Evolutionary conservation across 257 asterid species (phyloP).

Genomic region (Solanum sitiens): DNA sequence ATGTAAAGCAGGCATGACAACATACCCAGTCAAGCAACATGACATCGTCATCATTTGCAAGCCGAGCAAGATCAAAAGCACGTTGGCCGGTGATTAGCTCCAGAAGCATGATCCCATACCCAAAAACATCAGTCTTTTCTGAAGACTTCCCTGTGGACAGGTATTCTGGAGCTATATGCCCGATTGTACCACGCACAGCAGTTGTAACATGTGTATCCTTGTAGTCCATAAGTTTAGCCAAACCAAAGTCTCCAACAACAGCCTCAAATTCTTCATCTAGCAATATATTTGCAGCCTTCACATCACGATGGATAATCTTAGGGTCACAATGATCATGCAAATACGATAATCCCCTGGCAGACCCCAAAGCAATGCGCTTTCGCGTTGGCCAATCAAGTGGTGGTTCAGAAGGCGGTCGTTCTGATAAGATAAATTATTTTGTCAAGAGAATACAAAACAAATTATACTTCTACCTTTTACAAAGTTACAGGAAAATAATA

Average conservation of each 20-base stretch:
- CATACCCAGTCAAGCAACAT: conserved; percentile 56
- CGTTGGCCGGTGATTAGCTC: conserved; percentile 46
- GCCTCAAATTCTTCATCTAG: conserved; percentile 51
- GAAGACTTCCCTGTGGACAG: conserved; percentile 45
- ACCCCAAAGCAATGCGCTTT: conserved; percentile 40
- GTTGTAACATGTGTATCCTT: conserved; percentile 52
- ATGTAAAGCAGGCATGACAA: neutral
- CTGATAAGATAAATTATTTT: conserved; percentile 5
- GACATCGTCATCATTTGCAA: conserved; percentile 47
- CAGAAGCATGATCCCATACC: conserved; percentile 47
- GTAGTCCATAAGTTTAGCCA: conserved; percentile 53
- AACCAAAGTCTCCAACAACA: conserved; percentile 50
- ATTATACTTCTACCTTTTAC: neutral
- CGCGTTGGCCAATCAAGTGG: conserved; percentile 49
- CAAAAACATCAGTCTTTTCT: conserved; percentile 48
- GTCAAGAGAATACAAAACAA: neutral
- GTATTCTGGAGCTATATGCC: conserved; percentile 52
- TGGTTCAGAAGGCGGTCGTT: conserved; percentile 36
- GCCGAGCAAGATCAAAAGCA: conserved; percentile 52
- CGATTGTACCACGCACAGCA: conserved; percentile 52
- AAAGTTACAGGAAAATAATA: neutral
- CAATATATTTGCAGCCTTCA: conserved; percentile 44
- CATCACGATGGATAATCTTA: conserved; percentile 49
- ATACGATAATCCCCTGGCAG: conserved; percentile 45
- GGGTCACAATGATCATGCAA: conserved; percentile 52